Conservation (phyloP, 805 yeast genomes). For the Suhomyces canberraensis region DNA sequence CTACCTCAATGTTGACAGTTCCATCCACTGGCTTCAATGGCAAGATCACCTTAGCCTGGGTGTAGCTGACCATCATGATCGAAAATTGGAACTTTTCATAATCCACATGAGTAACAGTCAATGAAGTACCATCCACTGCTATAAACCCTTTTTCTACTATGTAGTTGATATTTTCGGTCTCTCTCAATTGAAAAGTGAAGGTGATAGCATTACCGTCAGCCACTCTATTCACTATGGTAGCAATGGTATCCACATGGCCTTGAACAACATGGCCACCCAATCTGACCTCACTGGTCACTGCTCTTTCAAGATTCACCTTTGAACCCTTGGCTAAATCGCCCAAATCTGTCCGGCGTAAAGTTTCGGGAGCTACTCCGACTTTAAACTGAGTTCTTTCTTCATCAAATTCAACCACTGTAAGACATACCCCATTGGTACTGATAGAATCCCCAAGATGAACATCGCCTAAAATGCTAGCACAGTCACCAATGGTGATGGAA, state of each 20-base stretch:
- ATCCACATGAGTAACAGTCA: conserved; percentile 82
- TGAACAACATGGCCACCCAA: conserved; percentile 98
- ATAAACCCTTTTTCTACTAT: conserved; percentile 96
- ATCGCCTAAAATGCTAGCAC: conserved; percentile 63
- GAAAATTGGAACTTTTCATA: conserved; percentile 55
- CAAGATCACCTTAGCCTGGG: conserved; percentile 77
- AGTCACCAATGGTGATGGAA: conserved; percentile 62
- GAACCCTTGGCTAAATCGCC: conserved; percentile 57
- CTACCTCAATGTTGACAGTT: conserved; percentile 87
- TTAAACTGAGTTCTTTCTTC: conserved; percentile 54
- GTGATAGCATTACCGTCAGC: conserved; percentile 76
- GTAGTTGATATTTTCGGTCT: conserved; percentile 57
- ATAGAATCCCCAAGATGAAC: conserved; percentile 94
- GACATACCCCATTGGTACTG: conserved; percentile 83
- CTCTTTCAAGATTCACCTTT: conserved; percentile 86
- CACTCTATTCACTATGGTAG: conserved; percentile 50
- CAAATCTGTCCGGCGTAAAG: conserved; percentile 75
- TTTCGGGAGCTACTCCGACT: conserved; percentile 92
- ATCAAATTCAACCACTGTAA: conserved; percentile 84
- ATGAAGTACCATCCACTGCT: conserved; percentile 87
- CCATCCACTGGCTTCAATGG: conserved; percentile 63
- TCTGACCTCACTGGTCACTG: conserved; percentile 77
- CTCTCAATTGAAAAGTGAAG: conserved; percentile 71
- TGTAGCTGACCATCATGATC: conserved; percentile 88
- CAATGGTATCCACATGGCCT: conserved; percentile 94